Base-by-base conservation (phyloP, 176 grass and related monocot genomes). In the Stipa capillata region DNA sequence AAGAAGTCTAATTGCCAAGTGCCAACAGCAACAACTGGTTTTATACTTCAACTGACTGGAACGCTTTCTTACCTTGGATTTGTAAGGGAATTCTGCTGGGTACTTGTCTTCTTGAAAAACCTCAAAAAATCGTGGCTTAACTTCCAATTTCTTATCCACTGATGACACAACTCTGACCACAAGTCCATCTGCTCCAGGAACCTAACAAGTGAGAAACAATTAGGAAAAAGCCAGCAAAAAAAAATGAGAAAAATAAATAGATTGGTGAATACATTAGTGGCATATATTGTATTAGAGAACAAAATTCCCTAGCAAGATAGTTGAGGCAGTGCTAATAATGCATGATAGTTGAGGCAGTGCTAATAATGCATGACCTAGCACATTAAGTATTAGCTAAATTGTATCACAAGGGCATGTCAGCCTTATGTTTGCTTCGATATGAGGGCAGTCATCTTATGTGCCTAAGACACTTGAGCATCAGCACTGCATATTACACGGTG, bases 91-190 rank as follows among this genome's bases (percentile, higher is more conserved):
- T 65, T 98, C 92, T 77, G 65, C 76, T 23, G 95, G 92, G 69
- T 92, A 98, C 76, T 98, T 90, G 12, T 92, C 83, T 74, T 92
- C 85, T 71, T 83, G 80, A 78, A 98, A 98, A 74, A 94, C 85
- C 48, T 98, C 87, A 10, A 94, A 73, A 89, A 94, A 94, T 20
- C 55, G 81, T 71, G 85, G 90, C 28, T 98, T 94, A 21, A 98
- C 95, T 84, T 94, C 81, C 72, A 98, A 77, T 71, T 90, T 94
- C 78, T 98, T 98, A 74, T 98, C 95, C 89, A 98, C 95, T 20
- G 90, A 94, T 80, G 92, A 98, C 68, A 98, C 90, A 90, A 94
- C 95, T 90, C 95, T 92, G 67, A 94, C 85, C 20, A 98, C 90
- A 75, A 98, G 92, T 18, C 83, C 90, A 25, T 94, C 95, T 58